Evolutionary conservation across 768 basidiomycete genomes (phyloP).

Genomic region (Erythrobasidium yunnanense): DNA sequence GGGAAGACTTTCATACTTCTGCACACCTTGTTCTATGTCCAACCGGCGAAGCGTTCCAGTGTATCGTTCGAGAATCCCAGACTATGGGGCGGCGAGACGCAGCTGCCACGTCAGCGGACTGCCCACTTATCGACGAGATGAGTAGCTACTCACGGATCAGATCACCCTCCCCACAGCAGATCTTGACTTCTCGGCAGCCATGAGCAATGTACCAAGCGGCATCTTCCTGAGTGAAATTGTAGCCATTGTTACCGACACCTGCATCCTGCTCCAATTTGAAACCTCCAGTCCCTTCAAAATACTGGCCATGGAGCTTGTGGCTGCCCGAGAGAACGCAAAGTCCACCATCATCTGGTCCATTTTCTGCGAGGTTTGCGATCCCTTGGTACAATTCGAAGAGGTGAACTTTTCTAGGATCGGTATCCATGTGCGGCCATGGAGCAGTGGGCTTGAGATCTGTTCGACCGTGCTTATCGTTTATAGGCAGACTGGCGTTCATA

Average conservation of each 20-base stretch:
- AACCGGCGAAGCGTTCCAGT: not conserved
- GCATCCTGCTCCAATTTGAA: not conserved
- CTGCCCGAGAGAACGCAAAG: slow-evolving; percentile 32
- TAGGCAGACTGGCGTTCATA: not conserved
- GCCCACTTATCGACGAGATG: no score
- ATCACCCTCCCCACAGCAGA: not conserved
- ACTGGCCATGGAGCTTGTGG: slow-evolving; percentile 30
- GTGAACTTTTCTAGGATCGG: slow-evolving; percentile 26
- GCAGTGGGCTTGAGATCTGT: not conserved
- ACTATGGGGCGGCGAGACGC: not conserved
- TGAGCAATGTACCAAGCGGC: not conserved
- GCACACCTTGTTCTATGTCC: not conserved
- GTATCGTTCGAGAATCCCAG: not conserved
- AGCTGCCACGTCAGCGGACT: not conserved
- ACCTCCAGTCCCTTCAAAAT: slow-evolving; percentile 26
- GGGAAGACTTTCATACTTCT: no score
- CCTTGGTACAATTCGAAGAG: slow-evolving; percentile 31
- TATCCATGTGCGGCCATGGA: slow-evolving; percentile 35
- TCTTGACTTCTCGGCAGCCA: not conserved
- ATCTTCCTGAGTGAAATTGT: not conserved
- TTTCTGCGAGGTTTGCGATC: slow-evolving; percentile 35
- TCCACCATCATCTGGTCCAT: slow-evolving; percentile 39
- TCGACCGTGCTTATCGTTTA: not conserved
- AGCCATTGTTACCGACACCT: not conserved
- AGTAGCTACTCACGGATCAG: not conserved